A percentile compares a stretch with the other conserved stretches of the same genome.
Evolutionary conservation across 1,139 yeast genomes (phyloP).

Genomic region (Tardiomyces digboiensis): DNA sequence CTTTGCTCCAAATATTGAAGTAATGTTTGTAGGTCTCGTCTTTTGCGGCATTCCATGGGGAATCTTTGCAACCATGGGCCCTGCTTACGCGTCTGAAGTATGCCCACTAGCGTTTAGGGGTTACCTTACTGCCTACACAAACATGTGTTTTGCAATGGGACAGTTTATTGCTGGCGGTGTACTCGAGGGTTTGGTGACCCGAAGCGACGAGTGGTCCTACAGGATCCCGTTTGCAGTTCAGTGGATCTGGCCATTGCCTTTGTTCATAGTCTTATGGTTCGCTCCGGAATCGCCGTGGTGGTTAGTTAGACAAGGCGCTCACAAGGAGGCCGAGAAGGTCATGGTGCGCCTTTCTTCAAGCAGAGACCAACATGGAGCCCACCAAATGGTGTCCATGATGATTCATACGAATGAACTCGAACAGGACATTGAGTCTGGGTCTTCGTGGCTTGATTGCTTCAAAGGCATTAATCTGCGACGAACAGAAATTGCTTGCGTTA

Average conservation of each 20-base stretch:
- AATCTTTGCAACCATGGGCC: conserved; percentile 34
- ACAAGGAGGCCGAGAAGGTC: conserved; percentile 30
- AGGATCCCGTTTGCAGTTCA: conserved; percentile 42
- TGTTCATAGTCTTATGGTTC: conserved; percentile 36
- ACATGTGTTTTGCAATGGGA: conserved; percentile 37
- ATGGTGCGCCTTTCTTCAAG: conserved; percentile 7
- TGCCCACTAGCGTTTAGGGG: conserved; percentile 36
- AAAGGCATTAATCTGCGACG: conserved; percentile 42
- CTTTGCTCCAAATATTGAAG: conserved; percentile 31
- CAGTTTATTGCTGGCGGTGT: conserved; percentile 35
- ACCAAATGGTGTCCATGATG: conserved; percentile 32
- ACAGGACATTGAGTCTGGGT: conserved; percentile 25
- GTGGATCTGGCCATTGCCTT: conserved; percentile 52
- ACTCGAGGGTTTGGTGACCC: conserved; percentile 22
- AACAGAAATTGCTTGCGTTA: conserved; percentile 42
- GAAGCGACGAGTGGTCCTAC: conserved; percentile 25
- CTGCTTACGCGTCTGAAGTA: conserved; percentile 39
- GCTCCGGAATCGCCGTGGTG: conserved; percentile 55
- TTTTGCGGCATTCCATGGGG: conserved; percentile 40
- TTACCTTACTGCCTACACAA: conserved; percentile 35
- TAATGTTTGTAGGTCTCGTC: conserved; percentile 35
- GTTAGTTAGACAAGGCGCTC: conserved; percentile 32
- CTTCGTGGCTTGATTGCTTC: conserved; percentile 40
- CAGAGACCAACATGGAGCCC: conserved; percentile 23
- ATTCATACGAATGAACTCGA: conserved; percentile 40